Conservation (phyloP, 306 rosid species). For the Medicago lupulina region DNA sequence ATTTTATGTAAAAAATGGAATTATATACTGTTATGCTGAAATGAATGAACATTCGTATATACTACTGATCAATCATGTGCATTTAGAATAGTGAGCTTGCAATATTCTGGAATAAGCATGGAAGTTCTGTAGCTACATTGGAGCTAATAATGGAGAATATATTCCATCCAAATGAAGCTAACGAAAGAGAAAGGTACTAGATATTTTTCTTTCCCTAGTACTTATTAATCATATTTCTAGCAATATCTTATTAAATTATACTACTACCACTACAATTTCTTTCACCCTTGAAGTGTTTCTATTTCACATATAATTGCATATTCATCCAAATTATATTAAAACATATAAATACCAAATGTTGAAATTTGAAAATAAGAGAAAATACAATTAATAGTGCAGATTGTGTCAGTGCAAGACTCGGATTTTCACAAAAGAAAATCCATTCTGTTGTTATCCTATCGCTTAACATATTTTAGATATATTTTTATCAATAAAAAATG, state of each 20-base stretch:
- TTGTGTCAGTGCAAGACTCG: too few relatives aligned
- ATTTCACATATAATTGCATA: too few relatives aligned
- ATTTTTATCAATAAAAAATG: too few relatives aligned
- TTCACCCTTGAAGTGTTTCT: background rate
- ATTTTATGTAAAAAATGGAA: slow-evolving; percentile 14
- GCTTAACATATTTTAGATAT: too few relatives aligned
- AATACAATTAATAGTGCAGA: too few relatives aligned
- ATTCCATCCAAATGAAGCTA: slow-evolving; percentile 39
- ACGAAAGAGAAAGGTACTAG: background rate
- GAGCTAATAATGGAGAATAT: slow-evolving; percentile 40
- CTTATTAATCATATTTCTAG: background rate
- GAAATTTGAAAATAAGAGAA: too few relatives aligned
- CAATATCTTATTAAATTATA: background rate
- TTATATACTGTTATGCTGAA: slow-evolving; percentile 20
- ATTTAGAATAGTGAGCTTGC: slow-evolving; percentile 30
- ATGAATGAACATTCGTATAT: slow-evolving; percentile 10
- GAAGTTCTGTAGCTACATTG: slow-evolving; percentile 35
- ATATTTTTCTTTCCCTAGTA: background rate
- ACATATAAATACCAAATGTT: too few relatives aligned
- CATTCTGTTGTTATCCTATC: too few relatives aligned
- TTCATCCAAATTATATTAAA: too few relatives aligned
- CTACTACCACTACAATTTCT: too few relatives aligned
- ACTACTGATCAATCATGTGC: slow-evolving; percentile 26
- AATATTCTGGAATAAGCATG: slow-evolving; percentile 23
- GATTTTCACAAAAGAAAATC: too few relatives aligned